Conservation (phyloP, 129 eudicot genomes). For the Saposhnikovia divaricata region DNA sequence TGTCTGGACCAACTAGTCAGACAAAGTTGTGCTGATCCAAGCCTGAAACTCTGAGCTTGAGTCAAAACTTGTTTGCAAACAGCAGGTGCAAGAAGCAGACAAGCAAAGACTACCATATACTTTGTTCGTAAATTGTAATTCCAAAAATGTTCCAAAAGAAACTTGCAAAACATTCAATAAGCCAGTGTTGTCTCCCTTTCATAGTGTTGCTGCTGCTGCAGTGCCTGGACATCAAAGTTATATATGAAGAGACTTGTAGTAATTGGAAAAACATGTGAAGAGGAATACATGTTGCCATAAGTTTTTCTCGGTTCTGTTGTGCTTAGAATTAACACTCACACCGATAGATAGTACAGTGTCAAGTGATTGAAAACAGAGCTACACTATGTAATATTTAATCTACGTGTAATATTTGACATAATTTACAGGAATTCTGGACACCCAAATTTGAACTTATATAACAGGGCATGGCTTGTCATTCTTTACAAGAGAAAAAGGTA, state of each 20-base stretch:
- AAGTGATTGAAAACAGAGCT: neutral
- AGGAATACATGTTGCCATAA: neutral
- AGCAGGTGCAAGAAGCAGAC: neutral
- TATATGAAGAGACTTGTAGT: constrained; percentile 3
- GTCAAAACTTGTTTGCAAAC: neutral
- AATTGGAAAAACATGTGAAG: neutral
- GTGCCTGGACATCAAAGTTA: constrained; percentile 31
- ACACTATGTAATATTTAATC: neutral
- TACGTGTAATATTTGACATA: neutral
- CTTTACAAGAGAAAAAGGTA: neutral
- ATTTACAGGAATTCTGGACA: neutral
- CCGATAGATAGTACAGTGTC: neutral
- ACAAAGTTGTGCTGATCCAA: neutral
- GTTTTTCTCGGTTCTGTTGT: neutral
- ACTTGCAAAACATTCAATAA: neutral
- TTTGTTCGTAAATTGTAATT: neutral
- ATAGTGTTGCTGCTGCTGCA: constrained; percentile 88
- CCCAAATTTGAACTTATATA: neutral
- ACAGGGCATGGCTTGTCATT: neutral
- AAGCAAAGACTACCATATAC: neutral
- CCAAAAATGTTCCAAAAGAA: neutral
- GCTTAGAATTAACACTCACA: neutral
- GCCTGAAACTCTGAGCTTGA: neutral
- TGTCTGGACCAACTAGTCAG: neutral
- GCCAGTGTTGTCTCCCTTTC: constrained; percentile 72